These are phyloP conservation scores for Nakazawaea laoshanensis DNA, from an alignment of 805 yeast species.

Conservation along the genomic window DNA sequence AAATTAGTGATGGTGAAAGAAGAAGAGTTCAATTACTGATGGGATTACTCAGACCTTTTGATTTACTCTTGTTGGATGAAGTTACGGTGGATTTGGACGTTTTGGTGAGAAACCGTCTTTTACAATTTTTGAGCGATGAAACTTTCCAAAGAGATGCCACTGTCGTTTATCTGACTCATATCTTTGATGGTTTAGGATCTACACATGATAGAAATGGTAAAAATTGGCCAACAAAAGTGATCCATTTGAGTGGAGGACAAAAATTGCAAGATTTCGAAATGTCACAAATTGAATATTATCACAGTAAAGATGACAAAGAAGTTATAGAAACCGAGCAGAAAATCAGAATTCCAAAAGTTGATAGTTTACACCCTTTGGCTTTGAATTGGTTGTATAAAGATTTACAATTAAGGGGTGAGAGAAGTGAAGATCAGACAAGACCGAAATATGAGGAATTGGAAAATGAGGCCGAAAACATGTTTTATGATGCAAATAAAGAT, in stretches of 20 bases:
- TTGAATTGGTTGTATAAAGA: constrained; percentile 56
- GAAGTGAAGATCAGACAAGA: constrained; percentile 36
- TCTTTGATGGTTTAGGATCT: constrained; percentile 84
- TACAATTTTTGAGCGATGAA: constrained; percentile 66
- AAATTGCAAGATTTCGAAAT: constrained; percentile 29
- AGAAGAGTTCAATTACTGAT: constrained; percentile 88
- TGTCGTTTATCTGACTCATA: constrained; percentile 91
- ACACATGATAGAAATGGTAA: neutral
- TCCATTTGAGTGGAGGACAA: constrained; percentile 69
- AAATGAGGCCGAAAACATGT: constrained; percentile 27
- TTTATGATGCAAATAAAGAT: constrained; percentile 33
- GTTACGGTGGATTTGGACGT: constrained; percentile 97
- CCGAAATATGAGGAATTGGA: constrained; percentile 51
- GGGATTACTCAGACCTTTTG: constrained; percentile 93
- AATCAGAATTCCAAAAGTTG: constrained; percentile 31
- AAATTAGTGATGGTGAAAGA: constrained; percentile 90
- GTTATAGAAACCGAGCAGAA: constrained; percentile 14
- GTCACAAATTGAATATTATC: constrained; percentile 19
- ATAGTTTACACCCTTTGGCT: constrained; percentile 67
- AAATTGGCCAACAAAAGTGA: constrained; percentile 78
- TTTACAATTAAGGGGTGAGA: constrained; percentile 42
- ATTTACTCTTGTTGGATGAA: constrained; percentile 79
- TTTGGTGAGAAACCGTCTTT: constrained; percentile 68
- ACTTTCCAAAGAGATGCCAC: constrained; percentile 62
- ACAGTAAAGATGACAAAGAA: constrained; percentile 14